These are phyloP conservation scores for Echites panduratus DNA, from an alignment of 257 asterid species.

Conservation along the genomic window DNA sequence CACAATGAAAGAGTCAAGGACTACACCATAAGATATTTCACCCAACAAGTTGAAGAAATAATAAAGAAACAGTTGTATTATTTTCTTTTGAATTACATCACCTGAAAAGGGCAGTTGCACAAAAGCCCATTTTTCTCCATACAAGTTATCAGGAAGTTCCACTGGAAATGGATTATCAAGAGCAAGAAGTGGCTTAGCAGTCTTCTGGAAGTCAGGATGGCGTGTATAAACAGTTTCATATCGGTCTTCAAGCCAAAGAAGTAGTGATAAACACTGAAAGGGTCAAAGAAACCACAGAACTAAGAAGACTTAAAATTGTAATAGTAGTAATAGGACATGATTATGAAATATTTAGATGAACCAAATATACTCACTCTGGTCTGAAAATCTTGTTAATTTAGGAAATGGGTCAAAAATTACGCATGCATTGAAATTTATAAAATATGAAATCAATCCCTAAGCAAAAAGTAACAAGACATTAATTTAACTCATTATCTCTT, in stretches of 20 bases:
- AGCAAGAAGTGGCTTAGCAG: constrained; percentile 63
- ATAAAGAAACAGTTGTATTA: not conserved
- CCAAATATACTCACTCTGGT: not conserved
- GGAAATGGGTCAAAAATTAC: not conserved
- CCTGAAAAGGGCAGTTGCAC: constrained; percentile 90
- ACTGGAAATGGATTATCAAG: constrained; percentile 86
- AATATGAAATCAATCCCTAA: not conserved
- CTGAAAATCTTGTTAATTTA: not conserved
- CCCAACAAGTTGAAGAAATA: not conserved
- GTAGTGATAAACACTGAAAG: constrained; percentile 76
- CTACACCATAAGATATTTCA: not conserved
- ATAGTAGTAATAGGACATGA: not conserved
- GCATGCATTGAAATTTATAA: not conserved
- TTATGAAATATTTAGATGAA: not conserved
- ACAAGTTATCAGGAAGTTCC: constrained; percentile 85
- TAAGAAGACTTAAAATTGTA: not conserved
- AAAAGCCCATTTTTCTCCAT: constrained; percentile 94
- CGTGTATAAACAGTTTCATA: constrained; percentile 71
- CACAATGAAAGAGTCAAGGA: not conserved
- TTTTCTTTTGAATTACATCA: constrained; percentile 10
- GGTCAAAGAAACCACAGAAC: not conserved
- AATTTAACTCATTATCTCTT: too few species aligned
- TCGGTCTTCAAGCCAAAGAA: constrained; percentile 95
- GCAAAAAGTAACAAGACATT: not conserved
- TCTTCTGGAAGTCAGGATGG: constrained; percentile 88